Evolutionary conservation across 1,284 basidiomycete species (phyloP).

Genomic region (Ustilago hordei): DNA sequence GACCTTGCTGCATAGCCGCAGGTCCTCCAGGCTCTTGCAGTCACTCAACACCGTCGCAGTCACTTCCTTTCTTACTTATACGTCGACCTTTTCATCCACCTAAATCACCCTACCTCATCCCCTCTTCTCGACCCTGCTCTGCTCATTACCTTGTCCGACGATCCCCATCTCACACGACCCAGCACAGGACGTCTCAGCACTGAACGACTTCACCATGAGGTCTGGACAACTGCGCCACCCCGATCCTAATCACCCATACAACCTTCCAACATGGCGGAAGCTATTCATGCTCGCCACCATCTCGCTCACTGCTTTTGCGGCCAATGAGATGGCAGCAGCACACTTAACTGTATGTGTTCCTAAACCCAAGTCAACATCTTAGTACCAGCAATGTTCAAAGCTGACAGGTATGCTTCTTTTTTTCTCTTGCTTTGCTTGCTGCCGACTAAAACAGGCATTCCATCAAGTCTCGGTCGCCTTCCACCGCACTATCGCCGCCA

Average conservation of each 20-base stretch:
- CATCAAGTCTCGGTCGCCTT: constrained; percentile 58
- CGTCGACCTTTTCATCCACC: neutral
- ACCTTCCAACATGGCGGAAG: constrained; percentile 63
- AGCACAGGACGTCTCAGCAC: neutral
- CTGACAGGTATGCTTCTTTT: constrained; percentile 1
- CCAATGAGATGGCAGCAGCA: constrained; percentile 63
- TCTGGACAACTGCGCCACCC: constrained; percentile 36
- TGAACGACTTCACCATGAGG: constrained; percentile 21
- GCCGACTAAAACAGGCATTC: constrained; percentile 26
- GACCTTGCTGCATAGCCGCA: neutral
- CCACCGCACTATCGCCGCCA: constrained; percentile 54
- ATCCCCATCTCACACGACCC: neutral
- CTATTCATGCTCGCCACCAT: constrained; percentile 61
- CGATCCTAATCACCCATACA: constrained; percentile 53
- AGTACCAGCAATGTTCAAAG: neutral
- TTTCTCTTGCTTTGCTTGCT: neutral
- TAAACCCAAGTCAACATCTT: neutral
- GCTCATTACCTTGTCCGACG: neutral
- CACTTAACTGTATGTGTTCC: constrained; percentile 50
- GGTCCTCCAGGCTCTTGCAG: neutral
- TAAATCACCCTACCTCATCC: no score
- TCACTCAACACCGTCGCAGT: neutral
- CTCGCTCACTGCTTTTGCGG: constrained; percentile 60
- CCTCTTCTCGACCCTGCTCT: neutral
- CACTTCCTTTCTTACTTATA: neutral